Evolutionary conservation across 169 alveolate species (phyloP), one percentile per base, ranked within the genome.

Genomic region (Plasmodium inui): DNA sequence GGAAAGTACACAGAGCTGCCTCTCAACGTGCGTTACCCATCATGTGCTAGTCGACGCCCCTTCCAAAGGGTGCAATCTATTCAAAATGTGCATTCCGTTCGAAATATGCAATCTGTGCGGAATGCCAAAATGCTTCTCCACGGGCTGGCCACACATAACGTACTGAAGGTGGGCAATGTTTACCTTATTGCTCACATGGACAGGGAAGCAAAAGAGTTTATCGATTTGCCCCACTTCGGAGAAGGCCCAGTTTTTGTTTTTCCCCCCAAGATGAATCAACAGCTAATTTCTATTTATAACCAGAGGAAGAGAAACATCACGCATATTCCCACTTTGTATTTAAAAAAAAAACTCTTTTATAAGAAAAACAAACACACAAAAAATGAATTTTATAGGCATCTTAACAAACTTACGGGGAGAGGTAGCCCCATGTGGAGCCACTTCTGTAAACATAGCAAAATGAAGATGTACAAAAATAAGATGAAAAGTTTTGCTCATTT

Each of bases 351-450:
- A 44, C n/a, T 83, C 28, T 83, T 67, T 83, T 83, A 83, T 39
- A 83, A 70, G 39, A 83, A 32, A 67, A 83, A 39, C 92, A 83
- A 83, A 71, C 41, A 70, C 55, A 83, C 92, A 70, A 83, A 71
- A 83, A 83, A 83, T 19, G n/a, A 28, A 55, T 82, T 82, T 28
- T 57, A 28, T 26, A 82, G 22, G 71, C 71, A 57, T 41, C 78
- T 82, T 28, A 55, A 26, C 19, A 53, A 32, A 26, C 55, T 41
- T 14, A 22, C 37, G 50, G 44, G 71, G 71, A 41, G 70, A 39
- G n/a, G 71, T 41, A 44, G 74, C n/a, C 44, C 19, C 32, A 17
- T 30, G 19, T 83, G 46, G 53, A 83, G 28, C 28, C 73, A 83
- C 46, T 83, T 83, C 32, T 83, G 50, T 71, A 34, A 83, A 83